Conservation (phyloP, 1,284 basidiomycete species). For the Sanghuangporus baumii region DNA sequence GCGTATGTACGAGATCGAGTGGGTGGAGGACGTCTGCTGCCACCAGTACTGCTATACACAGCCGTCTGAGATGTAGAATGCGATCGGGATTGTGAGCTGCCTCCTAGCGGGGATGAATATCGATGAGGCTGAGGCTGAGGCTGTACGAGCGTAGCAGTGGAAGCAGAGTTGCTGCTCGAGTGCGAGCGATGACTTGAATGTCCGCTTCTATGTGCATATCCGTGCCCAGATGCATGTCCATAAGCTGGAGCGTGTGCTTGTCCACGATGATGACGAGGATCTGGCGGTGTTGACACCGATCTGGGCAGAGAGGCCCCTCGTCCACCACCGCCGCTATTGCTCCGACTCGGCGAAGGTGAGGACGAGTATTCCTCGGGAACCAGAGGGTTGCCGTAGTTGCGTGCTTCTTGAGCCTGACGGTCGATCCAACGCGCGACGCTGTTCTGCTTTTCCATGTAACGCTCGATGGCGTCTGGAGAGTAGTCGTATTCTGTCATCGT, state of each 20-base stretch:
- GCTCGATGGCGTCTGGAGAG: slow-evolving; percentile 45
- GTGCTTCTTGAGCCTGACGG: slow-evolving; percentile 24
- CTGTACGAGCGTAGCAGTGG: not conserved
- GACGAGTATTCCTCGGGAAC: not conserved
- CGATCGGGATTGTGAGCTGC: not conserved
- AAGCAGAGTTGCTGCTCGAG: not conserved
- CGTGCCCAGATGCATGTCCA: not conserved
- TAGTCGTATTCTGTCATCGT: slow-evolving; percentile 53
- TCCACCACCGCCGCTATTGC: not conserved
- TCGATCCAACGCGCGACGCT: slow-evolving; percentile 40
- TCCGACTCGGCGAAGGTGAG: not conserved
- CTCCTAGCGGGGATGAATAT: not conserved
- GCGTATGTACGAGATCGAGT: slow-evolving; percentile 7
- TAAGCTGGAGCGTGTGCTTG: not conserved
- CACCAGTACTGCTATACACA: not conserved
- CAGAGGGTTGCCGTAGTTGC: slow-evolving; percentile 27
- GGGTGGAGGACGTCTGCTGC: not conserved
- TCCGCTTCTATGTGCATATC: not conserved
- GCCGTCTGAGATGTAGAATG: not conserved
- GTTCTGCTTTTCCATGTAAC: slow-evolving; percentile 35
- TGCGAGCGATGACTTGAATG: not conserved
- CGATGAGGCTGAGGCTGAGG: not conserved
- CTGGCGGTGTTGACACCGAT: slow-evolving; percentile 10
- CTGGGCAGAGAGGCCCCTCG: not conserved
- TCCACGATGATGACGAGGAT: not conserved